Evolutionary conservation across 1,284 basidiomycete genomes (phyloP).

Genomic region (Pisolithus thermaeus): DNA sequence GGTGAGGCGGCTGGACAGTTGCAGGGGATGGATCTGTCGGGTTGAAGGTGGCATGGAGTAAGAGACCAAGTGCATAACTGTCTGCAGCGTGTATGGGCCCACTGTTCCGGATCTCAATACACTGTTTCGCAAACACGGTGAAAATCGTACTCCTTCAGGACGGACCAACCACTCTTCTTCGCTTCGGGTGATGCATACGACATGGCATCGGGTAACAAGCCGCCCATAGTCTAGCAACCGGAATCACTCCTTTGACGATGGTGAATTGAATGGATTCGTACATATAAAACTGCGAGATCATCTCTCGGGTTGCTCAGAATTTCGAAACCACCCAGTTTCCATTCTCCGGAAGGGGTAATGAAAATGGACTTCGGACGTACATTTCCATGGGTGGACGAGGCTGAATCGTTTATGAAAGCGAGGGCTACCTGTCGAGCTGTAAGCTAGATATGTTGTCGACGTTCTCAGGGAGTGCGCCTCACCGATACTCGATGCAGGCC

Average conservation of each 20-base stretch:
- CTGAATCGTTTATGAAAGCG: conserved; percentile 86
- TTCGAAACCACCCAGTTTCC: conserved; percentile 95
- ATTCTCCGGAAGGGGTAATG: conserved; percentile 89
- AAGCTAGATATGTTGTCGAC: conserved; percentile 11
- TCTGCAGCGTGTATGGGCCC: conserved; percentile 70
- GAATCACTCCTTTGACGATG: conserved; percentile 11
- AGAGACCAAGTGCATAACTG: conserved; percentile 80
- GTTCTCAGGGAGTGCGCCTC: conserved; percentile 28
- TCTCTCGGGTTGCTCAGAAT: conserved; percentile 79
- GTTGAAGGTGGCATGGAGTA: conserved; percentile 86
- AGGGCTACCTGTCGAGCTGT: conserved; percentile 65
- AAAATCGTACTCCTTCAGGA: conserved; percentile 69
- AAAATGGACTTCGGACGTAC: conserved; percentile 79
- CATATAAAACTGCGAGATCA: conserved; percentile 72
- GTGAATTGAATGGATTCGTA: conserved; percentile 35
- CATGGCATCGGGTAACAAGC: conserved; percentile 56
- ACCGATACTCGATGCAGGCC: conserved; percentile 89
- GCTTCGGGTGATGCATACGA: conserved; percentile 79
- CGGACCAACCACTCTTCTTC: conserved; percentile 83
- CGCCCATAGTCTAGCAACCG: conserved; percentile 59
- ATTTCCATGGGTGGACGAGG: conserved; percentile 85
- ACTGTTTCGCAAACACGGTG: conserved; percentile 3
- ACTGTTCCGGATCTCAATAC: conserved; percentile 35
- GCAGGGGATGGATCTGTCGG: conserved; percentile 66
- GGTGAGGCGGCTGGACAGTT: conserved; percentile 63